Percentiles rank a stretch among this genome's conserved stretches.
These are phyloP conservation scores for Globisporangium perplexum DNA, from an alignment of 352 stramenopile genomes.

Conservation along the genomic window DNA sequence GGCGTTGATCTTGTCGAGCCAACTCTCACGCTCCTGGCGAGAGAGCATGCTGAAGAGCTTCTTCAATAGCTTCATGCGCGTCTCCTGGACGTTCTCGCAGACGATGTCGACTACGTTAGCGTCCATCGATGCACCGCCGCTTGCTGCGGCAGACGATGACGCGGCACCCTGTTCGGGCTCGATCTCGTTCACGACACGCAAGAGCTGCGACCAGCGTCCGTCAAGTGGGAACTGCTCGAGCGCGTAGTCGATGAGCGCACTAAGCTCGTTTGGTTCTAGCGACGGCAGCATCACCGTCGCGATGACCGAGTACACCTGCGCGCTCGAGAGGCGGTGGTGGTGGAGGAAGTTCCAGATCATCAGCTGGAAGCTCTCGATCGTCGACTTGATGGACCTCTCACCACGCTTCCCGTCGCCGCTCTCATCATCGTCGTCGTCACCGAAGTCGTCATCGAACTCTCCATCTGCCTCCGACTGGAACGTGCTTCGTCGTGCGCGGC, in stretches of 20 bases:
- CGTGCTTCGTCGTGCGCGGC: conserved; percentile 3
- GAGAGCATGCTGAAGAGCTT: conserved; percentile 51
- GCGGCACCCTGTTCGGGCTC: conserved; percentile 11
- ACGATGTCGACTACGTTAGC: conserved; percentile 4
- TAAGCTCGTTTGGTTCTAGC: conserved; percentile 38
- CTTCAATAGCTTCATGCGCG: conserved; percentile 44
- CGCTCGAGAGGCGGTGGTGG: conserved; percentile 38
- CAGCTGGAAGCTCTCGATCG: conserved; percentile 52
- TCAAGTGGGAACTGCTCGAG: conserved; percentile 30
- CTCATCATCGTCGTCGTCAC: conserved; percentile 10
- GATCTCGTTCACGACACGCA: conserved; percentile 37
- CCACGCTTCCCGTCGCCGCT: conserved; percentile 3
- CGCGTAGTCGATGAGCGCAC: conserved; percentile 30
- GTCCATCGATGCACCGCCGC: neutral
- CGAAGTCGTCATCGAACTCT: conserved; percentile 17
- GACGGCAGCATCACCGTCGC: conserved; percentile 36
- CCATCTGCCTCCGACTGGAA: conserved; percentile 11
- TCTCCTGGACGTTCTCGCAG: conserved; percentile 19
- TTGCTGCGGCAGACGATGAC: neutral
- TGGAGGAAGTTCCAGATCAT: conserved; percentile 59
- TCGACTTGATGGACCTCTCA: conserved; percentile 5
- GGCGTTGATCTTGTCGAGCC: conserved; percentile 43
- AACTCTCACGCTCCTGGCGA: conserved; percentile 34
- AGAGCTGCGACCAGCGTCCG: conserved; percentile 36
- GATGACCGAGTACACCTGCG: conserved; percentile 37